phyloP scores from a whole-genome alignment of 23 red algal genomes.

The Cyanidiococcus yangmingshanensis region DNA sequence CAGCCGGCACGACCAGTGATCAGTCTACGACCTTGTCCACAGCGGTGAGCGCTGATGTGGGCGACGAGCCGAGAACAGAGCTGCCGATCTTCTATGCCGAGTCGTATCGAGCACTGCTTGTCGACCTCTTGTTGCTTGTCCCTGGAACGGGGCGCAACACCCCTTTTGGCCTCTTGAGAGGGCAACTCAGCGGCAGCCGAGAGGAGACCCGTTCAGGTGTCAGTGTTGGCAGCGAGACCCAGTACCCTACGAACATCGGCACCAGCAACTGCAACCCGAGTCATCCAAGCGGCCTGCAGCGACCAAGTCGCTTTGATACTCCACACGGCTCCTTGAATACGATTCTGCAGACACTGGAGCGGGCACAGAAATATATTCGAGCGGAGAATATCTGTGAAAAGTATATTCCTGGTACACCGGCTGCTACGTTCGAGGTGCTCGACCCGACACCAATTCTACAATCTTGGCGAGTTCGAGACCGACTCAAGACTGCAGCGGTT shows the following conservation, averaged over 20 bases:
- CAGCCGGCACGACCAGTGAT: not conserved
- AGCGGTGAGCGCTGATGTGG: not conserved
- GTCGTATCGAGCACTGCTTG: not conserved
- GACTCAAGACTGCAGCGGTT: constrained; percentile 55
- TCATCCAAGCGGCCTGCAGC: not conserved
- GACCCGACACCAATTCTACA: constrained; percentile 1
- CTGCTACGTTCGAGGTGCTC: not conserved
- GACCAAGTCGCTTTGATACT: not conserved
- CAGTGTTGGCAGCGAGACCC: not conserved
- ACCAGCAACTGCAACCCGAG: not conserved
- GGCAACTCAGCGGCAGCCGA: not conserved
- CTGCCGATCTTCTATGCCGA: not conserved
- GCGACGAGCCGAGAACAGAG: not conserved
- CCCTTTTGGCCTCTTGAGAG: not conserved
- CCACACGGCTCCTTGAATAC: not conserved
- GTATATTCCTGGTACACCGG: not conserved
- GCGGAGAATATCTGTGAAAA: not conserved
- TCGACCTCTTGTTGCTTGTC: not conserved
- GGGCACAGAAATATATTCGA: not conserved
- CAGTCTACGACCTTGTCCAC: not conserved
- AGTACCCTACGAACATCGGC: not conserved
- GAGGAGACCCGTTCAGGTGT: not conserved
- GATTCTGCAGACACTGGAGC: not conserved
- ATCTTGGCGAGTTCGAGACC: constrained; percentile 84
- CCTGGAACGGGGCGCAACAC: not conserved